Percentiles rank a stretch among this genome's conserved stretches.
Conservation (phyloP, 176 grass and related monocot species). For the Hordeum vulgare region DNA sequence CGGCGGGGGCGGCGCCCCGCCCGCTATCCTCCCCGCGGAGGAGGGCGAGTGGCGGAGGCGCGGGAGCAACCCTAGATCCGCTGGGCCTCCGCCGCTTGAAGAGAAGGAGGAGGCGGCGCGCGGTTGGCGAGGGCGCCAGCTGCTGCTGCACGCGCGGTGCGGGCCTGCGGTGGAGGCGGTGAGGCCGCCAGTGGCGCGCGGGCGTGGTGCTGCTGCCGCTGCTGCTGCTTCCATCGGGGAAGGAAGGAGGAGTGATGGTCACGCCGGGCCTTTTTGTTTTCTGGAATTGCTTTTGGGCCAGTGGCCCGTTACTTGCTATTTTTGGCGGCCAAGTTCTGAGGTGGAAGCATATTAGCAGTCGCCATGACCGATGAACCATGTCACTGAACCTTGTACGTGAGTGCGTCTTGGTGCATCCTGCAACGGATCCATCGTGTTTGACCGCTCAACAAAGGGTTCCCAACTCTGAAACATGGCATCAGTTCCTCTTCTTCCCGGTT, state of each 20-base stretch:
- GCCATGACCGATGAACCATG: too few species aligned
- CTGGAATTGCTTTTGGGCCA: neutral
- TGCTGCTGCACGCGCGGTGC: neutral
- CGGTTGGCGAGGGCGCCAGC: neutral
- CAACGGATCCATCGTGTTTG: neutral
- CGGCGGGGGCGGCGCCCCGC: neutral
- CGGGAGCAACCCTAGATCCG: conserved; percentile 31
- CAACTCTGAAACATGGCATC: too few species aligned
- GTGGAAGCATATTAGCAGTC: neutral
- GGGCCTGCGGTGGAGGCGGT: neutral
- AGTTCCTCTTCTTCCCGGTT: too few species aligned
- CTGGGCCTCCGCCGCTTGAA: neutral
- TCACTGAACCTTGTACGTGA: neutral
- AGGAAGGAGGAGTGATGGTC: neutral
- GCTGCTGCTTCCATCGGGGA: neutral
- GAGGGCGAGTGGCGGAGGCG: neutral
- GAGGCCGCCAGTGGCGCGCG: neutral
- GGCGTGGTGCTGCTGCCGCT: neutral
- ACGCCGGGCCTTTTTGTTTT: neutral
- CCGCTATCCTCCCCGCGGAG: neutral
- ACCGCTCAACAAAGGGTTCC: neutral
- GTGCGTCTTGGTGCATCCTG: neutral
- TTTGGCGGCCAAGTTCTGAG: neutral
- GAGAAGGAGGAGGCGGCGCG: conserved; percentile 1
- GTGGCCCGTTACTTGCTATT: neutral